These are phyloP conservation scores for Quillaja saponaria DNA, from an alignment of 306 rosid species.

Conservation along the genomic window DNA sequence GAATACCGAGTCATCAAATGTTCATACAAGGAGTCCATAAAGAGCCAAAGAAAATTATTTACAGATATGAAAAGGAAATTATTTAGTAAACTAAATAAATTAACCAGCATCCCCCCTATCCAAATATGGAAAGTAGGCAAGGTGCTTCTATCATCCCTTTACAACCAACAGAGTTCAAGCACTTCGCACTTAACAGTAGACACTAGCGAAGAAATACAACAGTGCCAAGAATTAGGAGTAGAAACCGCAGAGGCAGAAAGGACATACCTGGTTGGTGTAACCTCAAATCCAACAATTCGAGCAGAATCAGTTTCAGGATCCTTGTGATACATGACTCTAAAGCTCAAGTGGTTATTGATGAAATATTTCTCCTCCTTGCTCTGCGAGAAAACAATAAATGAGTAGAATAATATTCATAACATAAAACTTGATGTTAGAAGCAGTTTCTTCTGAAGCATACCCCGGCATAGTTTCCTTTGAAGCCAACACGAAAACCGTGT, in stretches of 20 bases:
- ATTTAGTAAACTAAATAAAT: no score
- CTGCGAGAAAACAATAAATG: slow-evolving; percentile 46
- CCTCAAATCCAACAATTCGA: slow-evolving; percentile 98
- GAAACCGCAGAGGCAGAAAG: slow-evolving; percentile 13
- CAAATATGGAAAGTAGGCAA: slow-evolving; percentile 12
- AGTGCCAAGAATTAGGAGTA: not conserved
- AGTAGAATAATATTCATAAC: not conserved
- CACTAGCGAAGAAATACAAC: slow-evolving; percentile 13
- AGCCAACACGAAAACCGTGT: slow-evolving; percentile 95
- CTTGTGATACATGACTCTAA: slow-evolving; percentile 95
- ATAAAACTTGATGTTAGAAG: slow-evolving; percentile 10
- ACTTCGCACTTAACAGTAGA: no score
- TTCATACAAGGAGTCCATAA: no score
- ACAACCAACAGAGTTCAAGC: slow-evolving; percentile 12
- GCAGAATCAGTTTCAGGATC: slow-evolving; percentile 87
- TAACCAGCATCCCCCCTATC: slow-evolving; percentile 17
- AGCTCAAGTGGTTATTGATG: slow-evolving; percentile 96
- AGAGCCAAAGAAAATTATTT: no score
- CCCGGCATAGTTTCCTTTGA: slow-evolving; percentile 95
- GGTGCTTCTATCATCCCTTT: not conserved
- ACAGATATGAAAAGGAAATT: no score
- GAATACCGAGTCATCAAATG: no score
- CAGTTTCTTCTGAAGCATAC: slow-evolving; percentile 52
- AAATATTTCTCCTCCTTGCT: slow-evolving; percentile 96
- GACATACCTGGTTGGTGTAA: slow-evolving; percentile 85